Evolutionary conservation across 306 rosid species (phyloP), one percentile per base, ranked within the genome.

Genomic region (Fagus crenata): DNA sequence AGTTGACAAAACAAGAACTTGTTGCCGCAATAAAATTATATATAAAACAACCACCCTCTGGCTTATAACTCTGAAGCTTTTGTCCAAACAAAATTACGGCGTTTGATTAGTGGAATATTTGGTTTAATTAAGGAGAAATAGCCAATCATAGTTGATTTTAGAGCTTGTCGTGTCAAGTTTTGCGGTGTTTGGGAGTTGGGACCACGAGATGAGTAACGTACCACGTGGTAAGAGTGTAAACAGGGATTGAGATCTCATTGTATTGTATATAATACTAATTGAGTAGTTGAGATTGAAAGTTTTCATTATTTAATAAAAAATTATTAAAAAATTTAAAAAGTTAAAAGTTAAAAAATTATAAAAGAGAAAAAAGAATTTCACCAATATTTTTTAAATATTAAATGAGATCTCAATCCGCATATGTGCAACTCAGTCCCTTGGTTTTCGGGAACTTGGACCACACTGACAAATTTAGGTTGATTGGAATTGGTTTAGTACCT

Each of bases 1-100:
- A 75, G 80, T 87, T 80, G 88, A 84, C 86, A 85, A 58, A 76
- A 75, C 77, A 81, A 70, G 39, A 61, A 76, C 32, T 71, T 69
- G 54, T 36, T 79, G 68, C 74, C 13, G 39, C 83, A 11, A 54
- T 43, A 49, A 68, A 64, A 73, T 33, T 73, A 76, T 76, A 77
- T 28, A 64, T 68, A 64, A 80, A 83, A 56, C 80, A 77, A 72
- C 81, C 85, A 82, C 69, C 71, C 84, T 64, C n/a, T 18, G 36
- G 63, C 85, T 63, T 72, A 39, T 73, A 67, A 60, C 77, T 15
- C 2, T 69, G 2, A 42, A 8, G 46, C 33, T 17, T 58, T 36
- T 53, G 67, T 28, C 71, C 31, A 33, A 17, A 14, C 8, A 74
- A 73, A 69, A 55, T 69, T 64, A 14, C 31, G 17, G 76, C 71